Conservation (phyloP, 2,329 filamentous ascomycete species). For the Trichoderma sp. region DNA sequence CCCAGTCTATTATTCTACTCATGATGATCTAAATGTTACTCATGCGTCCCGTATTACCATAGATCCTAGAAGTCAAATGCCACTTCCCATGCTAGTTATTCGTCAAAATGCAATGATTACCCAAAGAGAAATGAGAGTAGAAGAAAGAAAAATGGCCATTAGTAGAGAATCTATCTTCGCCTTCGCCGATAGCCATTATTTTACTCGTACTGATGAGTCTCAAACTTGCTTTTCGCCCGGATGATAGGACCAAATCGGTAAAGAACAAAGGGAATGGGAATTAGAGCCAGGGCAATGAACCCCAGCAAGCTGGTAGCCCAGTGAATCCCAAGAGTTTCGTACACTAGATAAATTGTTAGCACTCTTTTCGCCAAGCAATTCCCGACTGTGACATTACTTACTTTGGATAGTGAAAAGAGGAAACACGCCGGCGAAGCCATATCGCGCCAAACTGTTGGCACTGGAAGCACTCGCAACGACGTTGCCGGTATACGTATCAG, state of each 20-base stretch:
- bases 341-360: slow-evolving; percentile 41
- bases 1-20: slow-evolving; percentile 9
- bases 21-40: slow-evolving; percentile 3
- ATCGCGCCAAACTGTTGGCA: slow-evolving; percentile 61
- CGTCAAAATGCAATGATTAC: not conserved
- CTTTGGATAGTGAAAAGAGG: slow-evolving; percentile 63
- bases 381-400: slow-evolving; percentile 33
- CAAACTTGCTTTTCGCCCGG: slow-evolving; percentile 44
- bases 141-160: not conserved
- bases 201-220: slow-evolving; percentile 36
- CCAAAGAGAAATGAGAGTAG: not conserved
- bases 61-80: not conserved
- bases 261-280: slow-evolving; percentile 56
- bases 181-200: not conserved
- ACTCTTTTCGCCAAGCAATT: accelerated
- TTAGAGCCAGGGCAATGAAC: slow-evolving; percentile 49
- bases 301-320: slow-evolving; percentile 52
- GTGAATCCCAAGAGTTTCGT: slow-evolving; percentile 44
- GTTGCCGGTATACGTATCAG: slow-evolving; percentile 57
- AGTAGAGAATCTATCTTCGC: not conserved
- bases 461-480: slow-evolving; percentile 60
- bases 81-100: not conserved
- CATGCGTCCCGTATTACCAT: not conserved
- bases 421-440: slow-evolving; percentile 57
- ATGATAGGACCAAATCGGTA: slow-evolving; percentile 51